Evolutionary conservation across 2,329 filamentous ascomycete species (phyloP), one percentile per base, ranked within the genome.

Genomic region (Neopestalotiopsis sp.): DNA sequence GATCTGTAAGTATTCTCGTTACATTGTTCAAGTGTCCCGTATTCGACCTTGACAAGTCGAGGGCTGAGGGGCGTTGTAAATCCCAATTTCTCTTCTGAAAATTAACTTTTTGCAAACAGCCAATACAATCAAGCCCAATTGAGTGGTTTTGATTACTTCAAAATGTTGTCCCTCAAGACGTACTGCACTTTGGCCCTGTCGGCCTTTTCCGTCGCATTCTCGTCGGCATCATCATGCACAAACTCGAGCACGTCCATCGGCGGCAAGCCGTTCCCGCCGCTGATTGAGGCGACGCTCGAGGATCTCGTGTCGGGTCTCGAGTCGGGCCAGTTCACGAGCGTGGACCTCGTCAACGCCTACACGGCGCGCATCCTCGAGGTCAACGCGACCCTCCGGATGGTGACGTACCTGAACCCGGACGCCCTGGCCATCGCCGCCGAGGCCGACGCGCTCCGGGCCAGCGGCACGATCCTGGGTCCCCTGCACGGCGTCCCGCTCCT

Each of bases 401-500:
- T 83, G 4, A 75, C 76, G 1, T 76, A 82, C 70, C 69, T 80
- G 42, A 82, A 82, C 68, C 77, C 78, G 0, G 79, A 82, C 67
- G 83, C 83, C 0, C 63, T 83, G 4, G 45, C 68, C 4, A 81
- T 83, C 9, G 83, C 84, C 0, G 73, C 71, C 1, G 68, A 74
- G 1, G 71, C 82, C 4, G 83, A 85, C 65, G 67, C 69, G 7
- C 71, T 77, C 65, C 73, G 76, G 68, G 65, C 66, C 1, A 40
- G 52, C 4, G 73, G 74, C 30, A 70, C 71, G 4, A 59, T 70
- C 24, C 38, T 71, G 24, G 78, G 85, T 0, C 88, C 88, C 2
- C 81, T 91, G 0, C 89, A 92, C 74, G 90, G 90, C 5, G 84
- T 92, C 4, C 90, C 90, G 0, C 86, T 92, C 30, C 78, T 92